Evolutionary conservation across 352 stramenopile genomes (phyloP).

Genomic region (Pythium utonaiense): DNA sequence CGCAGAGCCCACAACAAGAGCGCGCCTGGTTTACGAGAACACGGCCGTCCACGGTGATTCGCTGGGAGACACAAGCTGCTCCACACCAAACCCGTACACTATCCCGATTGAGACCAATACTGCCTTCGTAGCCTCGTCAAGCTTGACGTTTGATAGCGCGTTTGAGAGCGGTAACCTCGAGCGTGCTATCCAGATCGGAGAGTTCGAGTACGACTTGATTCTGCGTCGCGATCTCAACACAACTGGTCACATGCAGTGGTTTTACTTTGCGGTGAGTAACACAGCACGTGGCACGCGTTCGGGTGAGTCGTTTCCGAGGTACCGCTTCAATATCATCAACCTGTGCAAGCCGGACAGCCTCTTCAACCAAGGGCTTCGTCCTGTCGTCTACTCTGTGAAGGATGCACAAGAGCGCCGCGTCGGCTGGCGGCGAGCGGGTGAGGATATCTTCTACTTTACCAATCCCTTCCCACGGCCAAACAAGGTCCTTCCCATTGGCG

Average conservation of each 20-base stretch:
- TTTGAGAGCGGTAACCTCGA: constrained; percentile 93
- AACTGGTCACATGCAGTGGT: constrained; percentile 88
- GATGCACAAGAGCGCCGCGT: constrained; percentile 47
- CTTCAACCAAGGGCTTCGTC: constrained; percentile 90
- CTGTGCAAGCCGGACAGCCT: constrained; percentile 90
- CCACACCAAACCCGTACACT: constrained; percentile 27
- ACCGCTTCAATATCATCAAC: constrained; percentile 93
- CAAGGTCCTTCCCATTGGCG: constrained; percentile 4
- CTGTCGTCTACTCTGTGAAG: constrained; percentile 83
- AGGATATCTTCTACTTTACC: constrained; percentile 85
- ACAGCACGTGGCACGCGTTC: constrained; percentile 9
- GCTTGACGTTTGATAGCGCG: constrained; percentile 88
- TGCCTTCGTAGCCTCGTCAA: constrained; percentile 17
- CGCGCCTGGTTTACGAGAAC: constrained; percentile 58
- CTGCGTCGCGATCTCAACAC: constrained; percentile 86
- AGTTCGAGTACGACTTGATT: constrained; percentile 89
- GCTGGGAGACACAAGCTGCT: not conserved
- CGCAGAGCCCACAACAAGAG: constrained; percentile 30
- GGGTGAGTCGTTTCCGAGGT: constrained; percentile 11
- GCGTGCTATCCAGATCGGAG: constrained; percentile 74
- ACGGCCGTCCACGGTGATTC: constrained; percentile 14
- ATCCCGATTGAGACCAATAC: constrained; percentile 25
- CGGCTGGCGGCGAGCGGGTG: constrained; percentile 75
- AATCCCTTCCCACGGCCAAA: constrained; percentile 50
- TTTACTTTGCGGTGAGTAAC: constrained; percentile 92